Percentiles rank a stretch among this genome's conserved stretches.
Conservation (phyloP, 768 basidiomycete species). For the Coprinopsis cinerea region DNA sequence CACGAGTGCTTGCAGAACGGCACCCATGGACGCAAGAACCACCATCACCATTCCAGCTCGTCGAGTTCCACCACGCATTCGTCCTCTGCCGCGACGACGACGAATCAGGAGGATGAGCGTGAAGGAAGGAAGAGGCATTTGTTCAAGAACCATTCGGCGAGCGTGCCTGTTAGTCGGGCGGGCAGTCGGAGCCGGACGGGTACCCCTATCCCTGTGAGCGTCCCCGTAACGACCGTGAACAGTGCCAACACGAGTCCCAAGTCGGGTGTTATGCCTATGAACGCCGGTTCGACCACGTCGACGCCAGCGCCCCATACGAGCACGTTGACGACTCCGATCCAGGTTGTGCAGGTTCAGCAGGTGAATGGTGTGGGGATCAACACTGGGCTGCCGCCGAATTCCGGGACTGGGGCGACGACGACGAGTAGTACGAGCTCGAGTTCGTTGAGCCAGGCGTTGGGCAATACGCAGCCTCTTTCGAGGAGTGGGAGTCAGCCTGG, state of each 20-base stretch:
- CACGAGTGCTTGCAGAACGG: constrained; percentile 36
- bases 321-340: constrained; percentile 14
- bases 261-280: constrained; percentile 2
- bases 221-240: constrained; percentile 8
- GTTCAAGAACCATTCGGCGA: constrained; percentile 23
- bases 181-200: constrained; percentile 30
- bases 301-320: constrained; percentile 4
- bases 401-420: background rate
- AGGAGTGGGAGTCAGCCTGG: constrained; percentile 30
- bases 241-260: constrained; percentile 10
- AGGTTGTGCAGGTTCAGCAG: constrained; percentile 11
- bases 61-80: background rate
- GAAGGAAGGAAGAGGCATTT: constrained; percentile 14
- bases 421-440: constrained; percentile 5
- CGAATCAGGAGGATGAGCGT: constrained; percentile 10
- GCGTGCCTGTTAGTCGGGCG: constrained; percentile 31
- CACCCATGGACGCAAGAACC: constrained; percentile 9
- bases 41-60: background rate
- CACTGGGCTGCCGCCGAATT: constrained; percentile 9
- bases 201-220: constrained; percentile 25
- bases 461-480: constrained; percentile 31
- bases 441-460: constrained; percentile 15
- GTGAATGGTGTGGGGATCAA: constrained; percentile 12
- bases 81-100: background rate
- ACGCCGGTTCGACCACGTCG: background rate